Base-by-base conservation (phyloP, 1,284 basidiomycete genomes). In the Moesziomyces sp. region DNA sequence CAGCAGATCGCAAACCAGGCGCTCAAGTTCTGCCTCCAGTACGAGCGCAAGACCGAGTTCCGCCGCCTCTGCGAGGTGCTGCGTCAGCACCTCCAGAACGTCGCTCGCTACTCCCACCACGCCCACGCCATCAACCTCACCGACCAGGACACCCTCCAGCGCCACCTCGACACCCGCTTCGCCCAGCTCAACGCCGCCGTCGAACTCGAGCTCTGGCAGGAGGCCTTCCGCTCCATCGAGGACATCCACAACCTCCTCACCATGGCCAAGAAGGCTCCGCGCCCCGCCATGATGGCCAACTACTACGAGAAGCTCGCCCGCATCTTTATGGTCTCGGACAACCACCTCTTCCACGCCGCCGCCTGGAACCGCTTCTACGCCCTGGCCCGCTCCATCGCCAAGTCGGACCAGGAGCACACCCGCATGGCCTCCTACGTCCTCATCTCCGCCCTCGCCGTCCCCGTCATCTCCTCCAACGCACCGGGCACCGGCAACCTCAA, bases 131-230 rank as follows among this genome's bases (percentile, higher is more conserved):
- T 99, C 88, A 98, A 99, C 87, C 91, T 99, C 49, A 90, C 92
- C 66, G 97, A 99, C 85, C 89, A 95, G 33, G 97, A 99, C 79
- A 97, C 92, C 21, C 91, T 99, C 47, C 93, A 97, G 84, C 94
- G 94, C 78, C 93, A 98, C 86, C 91, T 99, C 67, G 97, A 99
- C 85, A 98, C 94, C 19, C 93, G 97, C 64, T 98, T 99, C 85
- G 92, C 94, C 38, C 96, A 99, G 87, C 90, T 99, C 74, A 94
- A 96, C 84, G 92, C 93, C n/a, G 95, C 95, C 9, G 95, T 98
- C 72, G 94, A 98, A 85, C 91, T 99, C 72, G 97, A 99, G 86
- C 89, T 99, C 50, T 99, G 96, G 97, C 96, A 98, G 84, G 96
- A 99, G 85, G 96, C 94, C 5, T 99, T 98, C 89, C 92, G 97